Evolutionary conservation across 2,329 filamentous ascomycete species (phyloP).

Genomic region (Claviceps digitariae): DNA sequence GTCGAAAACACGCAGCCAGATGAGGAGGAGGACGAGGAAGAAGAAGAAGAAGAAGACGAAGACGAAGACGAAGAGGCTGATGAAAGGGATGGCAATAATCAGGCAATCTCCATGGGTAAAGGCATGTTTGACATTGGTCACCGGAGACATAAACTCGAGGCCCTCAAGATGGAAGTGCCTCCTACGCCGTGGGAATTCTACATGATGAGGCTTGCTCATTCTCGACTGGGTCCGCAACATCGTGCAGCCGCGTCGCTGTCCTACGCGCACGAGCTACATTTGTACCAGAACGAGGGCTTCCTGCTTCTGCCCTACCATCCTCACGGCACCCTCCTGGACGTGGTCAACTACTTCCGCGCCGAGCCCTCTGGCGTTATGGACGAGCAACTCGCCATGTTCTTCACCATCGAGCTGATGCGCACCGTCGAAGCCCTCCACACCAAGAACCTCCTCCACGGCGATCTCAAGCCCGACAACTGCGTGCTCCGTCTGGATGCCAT

Average conservation of each 20-base stretch:
- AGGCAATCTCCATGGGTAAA: conserved; percentile 42
- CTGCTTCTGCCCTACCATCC: conserved; percentile 76
- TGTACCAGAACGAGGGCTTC: conserved; percentile 83
- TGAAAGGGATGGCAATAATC: conserved; percentile 22
- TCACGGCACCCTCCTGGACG: conserved; percentile 86
- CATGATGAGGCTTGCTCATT: conserved; percentile 74
- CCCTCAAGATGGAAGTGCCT: conserved; percentile 87
- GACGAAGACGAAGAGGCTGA: conserved; percentile 18
- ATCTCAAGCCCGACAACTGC: conserved; percentile 92
- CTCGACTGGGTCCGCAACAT: conserved; percentile 56
- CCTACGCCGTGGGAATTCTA: conserved; percentile 92
- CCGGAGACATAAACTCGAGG: conserved; percentile 53
- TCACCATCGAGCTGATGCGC: conserved; percentile 78
- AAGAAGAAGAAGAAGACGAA: conserved; percentile 23
- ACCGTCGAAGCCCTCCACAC: conserved; percentile 78
- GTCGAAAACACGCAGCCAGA: conserved; percentile 56
- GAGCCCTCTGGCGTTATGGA: conserved; percentile 70
- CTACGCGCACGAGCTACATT: conserved; percentile 76
- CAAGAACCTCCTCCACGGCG: conserved; percentile 73
- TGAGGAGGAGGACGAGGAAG: conserved; percentile 15
- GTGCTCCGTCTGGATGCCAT: conserved; percentile 62
- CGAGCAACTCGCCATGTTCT: conserved; percentile 88
- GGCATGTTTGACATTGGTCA: conserved; percentile 42
- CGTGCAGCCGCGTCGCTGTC: conserved; percentile 68
- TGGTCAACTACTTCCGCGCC: conserved; percentile 73